These are phyloP conservation scores for Scortechinia acanthostroma DNA, from an alignment of 2,329 filamentous ascomycete genomes.

Conservation along the genomic window DNA sequence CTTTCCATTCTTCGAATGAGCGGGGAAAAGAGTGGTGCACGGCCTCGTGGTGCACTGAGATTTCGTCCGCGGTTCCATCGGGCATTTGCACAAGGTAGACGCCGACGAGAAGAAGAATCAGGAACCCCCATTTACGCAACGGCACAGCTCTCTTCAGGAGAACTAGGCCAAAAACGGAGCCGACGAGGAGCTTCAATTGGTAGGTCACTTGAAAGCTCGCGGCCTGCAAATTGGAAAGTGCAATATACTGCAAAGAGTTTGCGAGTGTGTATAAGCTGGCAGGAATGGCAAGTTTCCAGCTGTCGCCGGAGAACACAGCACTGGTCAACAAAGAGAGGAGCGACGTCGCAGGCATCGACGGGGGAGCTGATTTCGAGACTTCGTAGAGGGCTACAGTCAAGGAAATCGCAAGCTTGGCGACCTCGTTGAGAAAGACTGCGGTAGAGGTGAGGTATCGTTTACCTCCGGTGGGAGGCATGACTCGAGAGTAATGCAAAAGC, in stretches of 20 bases:
- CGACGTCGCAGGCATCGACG: constrained; percentile 4
- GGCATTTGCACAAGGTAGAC: constrained; percentile 13
- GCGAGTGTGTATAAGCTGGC: constrained; percentile 15
- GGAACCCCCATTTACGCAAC: constrained; percentile 11
- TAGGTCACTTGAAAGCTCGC: constrained; percentile 16
- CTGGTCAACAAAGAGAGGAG: constrained; percentile 27
- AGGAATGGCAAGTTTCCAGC: constrained; percentile 15
- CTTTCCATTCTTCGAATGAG: background rate
- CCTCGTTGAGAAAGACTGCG: constrained; percentile 61
- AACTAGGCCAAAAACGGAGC: constrained; percentile 14
- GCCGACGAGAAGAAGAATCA: constrained; percentile 12
- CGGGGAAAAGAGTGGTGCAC: background rate
- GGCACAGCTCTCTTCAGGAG: constrained; percentile 11
- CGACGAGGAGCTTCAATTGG: constrained; percentile 16
- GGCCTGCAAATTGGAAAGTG: constrained; percentile 14
- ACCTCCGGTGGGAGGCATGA: background rate
- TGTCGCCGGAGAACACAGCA: constrained; percentile 10
- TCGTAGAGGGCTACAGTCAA: constrained; percentile 57
- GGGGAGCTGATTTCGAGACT: constrained; percentile 7
- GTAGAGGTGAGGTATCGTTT: constrained; percentile 58
- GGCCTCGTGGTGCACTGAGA: constrained; percentile 4
- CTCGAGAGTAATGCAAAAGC: background rate
- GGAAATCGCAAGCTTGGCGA: constrained; percentile 56
- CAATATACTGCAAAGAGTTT: constrained; percentile 15
- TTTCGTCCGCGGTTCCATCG: constrained; percentile 9